Evolutionary conservation across 371 early-diverging fungal species (phyloP), one percentile per base, ranked within the genome.

Genomic region (Apophysomyces sp.): DNA sequence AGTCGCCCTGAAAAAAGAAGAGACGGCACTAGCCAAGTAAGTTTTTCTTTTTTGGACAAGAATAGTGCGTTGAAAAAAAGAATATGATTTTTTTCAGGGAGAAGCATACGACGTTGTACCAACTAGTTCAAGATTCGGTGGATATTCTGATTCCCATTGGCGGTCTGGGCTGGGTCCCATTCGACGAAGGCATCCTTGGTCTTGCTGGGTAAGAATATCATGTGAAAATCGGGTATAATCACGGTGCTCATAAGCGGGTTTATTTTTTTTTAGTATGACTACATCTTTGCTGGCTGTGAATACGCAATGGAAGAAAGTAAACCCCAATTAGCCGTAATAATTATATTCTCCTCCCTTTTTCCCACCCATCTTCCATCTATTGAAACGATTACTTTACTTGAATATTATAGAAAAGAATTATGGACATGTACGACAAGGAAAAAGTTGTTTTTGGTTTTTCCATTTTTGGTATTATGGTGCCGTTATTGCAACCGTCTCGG

Each of bases 151-250:
- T 90, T 55, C 90, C 90, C 12, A 69, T 80, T 36, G 72, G 83
- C 31, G 73, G 80, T 13, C 72, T 89, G 59, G 84, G 80, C n/a
- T 85, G 77, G 65, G 41, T 86, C 37, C 60, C 69, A 49, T 74
- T 80, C 29, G 83, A 85, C 60, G 87, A 88, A 55, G 90, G 90
- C 53, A 65, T 86, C 41, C 76, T 90, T 57, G 90, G 90, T 59
- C 71, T 89, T 55, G 81, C 83, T 71, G 90, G 90, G 80, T 82
- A 82, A 78, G 72, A 55, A 21, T 21, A 44, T 7, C 49, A 44
- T 21, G 24, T 44, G 49, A 44, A 44, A 44, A 21, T 44, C 24
- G 37, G 2, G 1, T 30, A 21, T 51, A n/a, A 21, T 15, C 15
- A 16, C 37, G 30, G 29, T 11, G 32, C 53, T 53, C 57, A 57